Base-by-base conservation (phyloP, 345 rosid species). In the Populus pruinosa region DNA sequence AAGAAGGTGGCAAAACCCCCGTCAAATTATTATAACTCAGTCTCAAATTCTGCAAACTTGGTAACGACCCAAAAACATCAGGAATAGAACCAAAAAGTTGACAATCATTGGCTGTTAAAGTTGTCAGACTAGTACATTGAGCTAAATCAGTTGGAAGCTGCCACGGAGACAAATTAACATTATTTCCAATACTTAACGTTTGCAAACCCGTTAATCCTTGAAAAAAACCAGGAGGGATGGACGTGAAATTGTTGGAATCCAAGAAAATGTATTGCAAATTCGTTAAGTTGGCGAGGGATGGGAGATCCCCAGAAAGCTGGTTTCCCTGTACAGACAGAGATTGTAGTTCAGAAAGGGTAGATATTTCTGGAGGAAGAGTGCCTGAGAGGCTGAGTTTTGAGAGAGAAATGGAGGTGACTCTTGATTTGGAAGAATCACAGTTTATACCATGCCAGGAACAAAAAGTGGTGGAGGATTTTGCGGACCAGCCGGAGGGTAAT, bases 1-100 rank as follows among this genome's bases (percentile, higher is more conserved):
- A 74, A 21, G 98, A 90, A 0, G 82, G 75, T 0, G 99, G 99
- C 20, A 96, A 80, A 2, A 82, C 0, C 0, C 99, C 97, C 7
- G 89, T 93, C 69, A 96, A 79, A 72, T 91, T 89, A 82, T 96
- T 96, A 78, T 93, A 93, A 44, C 96, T 90, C 18, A 96, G 71
- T 21, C 96, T 86, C 65, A 96, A 69, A 31, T 53, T 66, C 79
- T 82, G 87, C 69, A 93, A 86, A 78, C 86, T 86, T 13, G 83
- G 55, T 56, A 93, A 84, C 41, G 88, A 75, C 0, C 72, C 84
- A 79, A 95, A 89, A 29, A 92, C 67, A 65, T 92, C 91, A 5
- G 99, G 99, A 18, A 94, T 81, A 4, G 79, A 20, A 11, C 98
- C 98, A 41, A 14, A 6, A 38, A 94, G 23, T 29, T 73, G 85